phyloP scores from a whole-genome alignment of 495 filamentous ascomycete genomes.

The Darksidea phi region DNA sequence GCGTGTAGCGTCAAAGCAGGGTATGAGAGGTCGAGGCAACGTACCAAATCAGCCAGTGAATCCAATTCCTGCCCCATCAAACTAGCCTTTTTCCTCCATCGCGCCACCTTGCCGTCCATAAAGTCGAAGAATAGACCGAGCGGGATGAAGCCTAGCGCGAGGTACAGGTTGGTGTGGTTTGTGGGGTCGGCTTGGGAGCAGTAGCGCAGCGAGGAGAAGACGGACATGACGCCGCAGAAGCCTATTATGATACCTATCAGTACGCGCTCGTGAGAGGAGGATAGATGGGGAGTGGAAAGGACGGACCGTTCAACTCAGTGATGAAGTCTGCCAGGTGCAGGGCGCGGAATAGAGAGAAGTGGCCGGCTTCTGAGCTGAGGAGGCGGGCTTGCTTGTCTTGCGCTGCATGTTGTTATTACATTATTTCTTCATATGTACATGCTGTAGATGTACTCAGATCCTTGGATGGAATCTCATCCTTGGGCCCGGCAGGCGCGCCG shows the following conservation, averaged over 20 bases:
- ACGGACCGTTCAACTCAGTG: constrained; percentile 90
- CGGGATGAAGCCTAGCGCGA: constrained; percentile 83
- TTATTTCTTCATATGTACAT: background rate
- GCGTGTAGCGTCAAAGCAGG: too few species aligned
- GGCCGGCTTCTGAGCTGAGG: constrained; percentile 70
- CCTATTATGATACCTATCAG: constrained; percentile 45
- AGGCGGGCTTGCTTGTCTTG: constrained; percentile 85
- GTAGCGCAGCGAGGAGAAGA: constrained; percentile 95
- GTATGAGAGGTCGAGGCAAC: too few species aligned
- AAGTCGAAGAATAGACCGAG: constrained; percentile 98
- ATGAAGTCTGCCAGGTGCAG: constrained; percentile 94
- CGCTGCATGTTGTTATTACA: constrained; percentile 10
- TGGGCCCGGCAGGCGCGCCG: constrained; percentile 36
- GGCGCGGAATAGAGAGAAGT: constrained; percentile 76
- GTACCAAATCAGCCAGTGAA: constrained; percentile 93
- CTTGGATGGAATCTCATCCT: constrained; percentile 22
- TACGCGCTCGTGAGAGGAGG: background rate
- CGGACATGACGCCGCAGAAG: constrained; percentile 84
- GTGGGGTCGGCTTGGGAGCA: constrained; percentile 68
- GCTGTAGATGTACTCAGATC: constrained; percentile 15
- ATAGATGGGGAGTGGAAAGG: constrained; percentile 20
- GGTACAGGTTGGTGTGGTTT: constrained; percentile 66
- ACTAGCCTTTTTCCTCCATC: constrained; percentile 93
- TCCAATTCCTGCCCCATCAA: constrained; percentile 98
- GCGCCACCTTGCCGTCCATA: constrained; percentile 93